Conservation (phyloP, 2,329 filamentous ascomycete genomes). For the Coleophoma cylindrospora region DNA sequence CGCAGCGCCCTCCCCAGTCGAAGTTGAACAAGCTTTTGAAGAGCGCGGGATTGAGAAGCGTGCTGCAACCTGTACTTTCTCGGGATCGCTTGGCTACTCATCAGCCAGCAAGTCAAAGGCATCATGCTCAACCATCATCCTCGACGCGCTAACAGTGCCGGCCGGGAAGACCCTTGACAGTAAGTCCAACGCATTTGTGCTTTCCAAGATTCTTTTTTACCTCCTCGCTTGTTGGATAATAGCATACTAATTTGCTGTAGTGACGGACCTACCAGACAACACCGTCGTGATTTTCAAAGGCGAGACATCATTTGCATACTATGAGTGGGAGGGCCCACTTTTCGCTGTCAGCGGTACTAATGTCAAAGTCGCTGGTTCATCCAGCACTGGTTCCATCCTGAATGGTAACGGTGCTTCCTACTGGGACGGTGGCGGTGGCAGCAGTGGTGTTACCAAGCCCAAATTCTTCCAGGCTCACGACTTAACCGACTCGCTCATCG, state of each 20-base stretch:
- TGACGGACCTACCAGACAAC: neutral
- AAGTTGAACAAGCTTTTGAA: neutral
- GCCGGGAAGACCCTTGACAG: slow-evolving; percentile 54
- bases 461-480: slow-evolving; percentile 54
- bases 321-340: slow-evolving; percentile 59
- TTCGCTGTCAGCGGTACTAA: slow-evolving; percentile 53
- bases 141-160: slow-evolving; percentile 51
- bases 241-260: neutral
- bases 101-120: slow-evolving; percentile 41
- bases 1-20: slow-evolving; percentile 4
- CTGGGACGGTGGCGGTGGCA: slow-evolving; percentile 56
- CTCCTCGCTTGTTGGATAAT: neutral
- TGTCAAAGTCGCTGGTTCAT: slow-evolving; percentile 44
- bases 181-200: slow-evolving; percentile 13
- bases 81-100: slow-evolving; percentile 32
- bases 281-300: slow-evolving; percentile 51
- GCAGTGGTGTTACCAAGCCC: slow-evolving; percentile 55
- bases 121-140: slow-evolving; percentile 47
- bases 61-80: slow-evolving; percentile 47
- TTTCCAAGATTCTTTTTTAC: neutral
- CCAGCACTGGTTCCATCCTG: slow-evolving; percentile 37
- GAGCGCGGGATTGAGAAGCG: neutral
- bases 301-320: slow-evolving; percentile 59
- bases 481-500: slow-evolving; percentile 43
- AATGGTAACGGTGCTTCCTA: slow-evolving; percentile 50